Conservation (phyloP, 257 asterid species). For the Solanum arcanum region DNA sequence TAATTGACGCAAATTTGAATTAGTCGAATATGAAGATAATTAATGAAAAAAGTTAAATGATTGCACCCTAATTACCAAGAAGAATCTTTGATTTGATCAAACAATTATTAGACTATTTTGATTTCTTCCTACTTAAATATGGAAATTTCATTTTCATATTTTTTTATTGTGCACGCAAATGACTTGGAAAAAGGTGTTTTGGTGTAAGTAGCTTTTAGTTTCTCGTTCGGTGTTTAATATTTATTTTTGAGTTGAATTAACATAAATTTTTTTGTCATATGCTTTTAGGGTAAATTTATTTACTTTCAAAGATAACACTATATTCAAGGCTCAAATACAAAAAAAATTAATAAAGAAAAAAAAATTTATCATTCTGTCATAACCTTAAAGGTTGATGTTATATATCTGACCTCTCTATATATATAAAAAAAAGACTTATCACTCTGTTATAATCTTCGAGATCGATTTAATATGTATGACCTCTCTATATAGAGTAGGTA, state of each 20-base stretch:
- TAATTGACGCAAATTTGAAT: background rate
- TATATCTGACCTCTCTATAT: background rate
- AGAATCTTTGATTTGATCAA: background rate
- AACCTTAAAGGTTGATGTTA: too few relatives aligned
- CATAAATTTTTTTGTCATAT: background rate
- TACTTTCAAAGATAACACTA: background rate
- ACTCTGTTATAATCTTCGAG: too few relatives aligned
- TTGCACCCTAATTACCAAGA: background rate
- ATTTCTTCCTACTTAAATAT: background rate
- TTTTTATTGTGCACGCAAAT: background rate
- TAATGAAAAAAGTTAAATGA: background rate
- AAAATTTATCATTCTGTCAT: background rate
- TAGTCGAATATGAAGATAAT: background rate
- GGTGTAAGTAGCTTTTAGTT: background rate
- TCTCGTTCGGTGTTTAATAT: background rate
- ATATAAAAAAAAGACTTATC: background rate
- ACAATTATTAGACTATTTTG: background rate
- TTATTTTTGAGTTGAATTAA: background rate
- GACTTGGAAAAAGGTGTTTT: background rate
- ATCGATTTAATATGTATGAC: background rate
- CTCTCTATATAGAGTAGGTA: background rate
- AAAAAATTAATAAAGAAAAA: background rate
- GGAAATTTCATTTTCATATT: background rate
- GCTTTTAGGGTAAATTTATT: background rate
- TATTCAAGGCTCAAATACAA: background rate